Evolutionary conservation across 805 yeast species (phyloP).

Genomic region (Cyberlindnera subsufficiens): DNA sequence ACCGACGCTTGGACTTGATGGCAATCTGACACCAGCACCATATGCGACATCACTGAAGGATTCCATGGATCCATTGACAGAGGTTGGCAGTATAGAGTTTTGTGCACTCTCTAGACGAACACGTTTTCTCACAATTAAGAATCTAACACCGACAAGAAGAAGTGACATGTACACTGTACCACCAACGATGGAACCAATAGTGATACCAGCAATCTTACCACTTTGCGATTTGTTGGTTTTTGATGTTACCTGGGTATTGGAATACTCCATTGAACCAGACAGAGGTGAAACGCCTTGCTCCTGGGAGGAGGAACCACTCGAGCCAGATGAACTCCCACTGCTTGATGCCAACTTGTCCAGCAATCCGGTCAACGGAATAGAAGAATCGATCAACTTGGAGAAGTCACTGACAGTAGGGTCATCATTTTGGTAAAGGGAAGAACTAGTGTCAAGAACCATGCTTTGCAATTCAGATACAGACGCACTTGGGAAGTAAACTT

Average conservation of each 20-base stretch:
- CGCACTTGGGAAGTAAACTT: conserved; percentile 68
- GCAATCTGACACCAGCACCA: conserved; percentile 20
- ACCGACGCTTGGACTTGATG: conserved; percentile 1
- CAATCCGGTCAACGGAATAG: conserved; percentile 52
- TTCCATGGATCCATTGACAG: conserved; percentile 12
- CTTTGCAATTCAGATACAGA: conserved; percentile 44
- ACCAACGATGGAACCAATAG: conserved; percentile 80
- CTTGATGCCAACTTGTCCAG: conserved; percentile 6
- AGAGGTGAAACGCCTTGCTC: conserved; percentile 11
- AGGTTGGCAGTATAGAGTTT: conserved; percentile 11
- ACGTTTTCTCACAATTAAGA: conserved; percentile 31
- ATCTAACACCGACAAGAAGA: conserved; percentile 49
- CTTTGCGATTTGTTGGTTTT: conserved; percentile 12
- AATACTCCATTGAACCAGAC: conserved; percentile 27
- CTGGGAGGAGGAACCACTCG: conserved; percentile 4
- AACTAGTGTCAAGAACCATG: conserved; percentile 43
- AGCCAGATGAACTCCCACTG: conserved; percentile 13
- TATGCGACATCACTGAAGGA: conserved; percentile 13
- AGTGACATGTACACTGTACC: conserved; percentile 57
- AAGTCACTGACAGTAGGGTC: conserved; percentile 49
- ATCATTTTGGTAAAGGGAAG: conserved; percentile 56
- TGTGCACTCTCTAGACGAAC: conserved; percentile 12
- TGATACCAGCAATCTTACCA: conserved; percentile 63
- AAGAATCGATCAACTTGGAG: conserved; percentile 66
- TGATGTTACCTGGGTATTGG: conserved; percentile 16